Evolutionary conservation across 805 yeast species (phyloP).

Genomic region (Candida schatavii): DNA sequence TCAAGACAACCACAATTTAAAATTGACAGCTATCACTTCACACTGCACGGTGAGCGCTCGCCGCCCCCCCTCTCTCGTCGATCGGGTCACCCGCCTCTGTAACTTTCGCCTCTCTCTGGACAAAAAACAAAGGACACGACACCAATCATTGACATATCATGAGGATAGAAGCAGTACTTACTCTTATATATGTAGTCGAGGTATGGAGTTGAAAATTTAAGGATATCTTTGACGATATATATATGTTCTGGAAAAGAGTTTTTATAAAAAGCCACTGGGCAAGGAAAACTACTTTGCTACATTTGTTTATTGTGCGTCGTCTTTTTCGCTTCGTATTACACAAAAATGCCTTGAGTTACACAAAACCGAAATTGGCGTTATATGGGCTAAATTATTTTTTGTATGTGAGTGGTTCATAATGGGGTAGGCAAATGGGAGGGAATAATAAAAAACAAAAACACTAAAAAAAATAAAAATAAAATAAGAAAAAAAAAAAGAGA

Average conservation of each 20-base stretch:
- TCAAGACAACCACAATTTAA: slow-evolving; percentile 1
- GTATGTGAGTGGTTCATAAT: not conserved
- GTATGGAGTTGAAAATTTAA: not conserved
- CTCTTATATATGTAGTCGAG: slow-evolving; percentile 1
- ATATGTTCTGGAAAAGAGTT: not conserved
- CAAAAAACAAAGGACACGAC: no score
- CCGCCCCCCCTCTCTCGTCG: not conserved
- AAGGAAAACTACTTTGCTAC: slow-evolving; percentile 6
- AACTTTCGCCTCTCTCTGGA: no score
- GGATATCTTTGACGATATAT: slow-evolving; percentile 1
- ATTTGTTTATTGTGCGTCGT: slow-evolving; percentile 8
- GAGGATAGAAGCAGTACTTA: not conserved
- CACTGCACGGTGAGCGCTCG: not conserved
- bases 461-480: slow-evolving; percentile 1
- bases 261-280: slow-evolving; percentile 2
- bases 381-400: not conserved
- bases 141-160: not conserved
- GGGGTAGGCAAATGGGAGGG: not conserved
- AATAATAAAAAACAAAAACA: slow-evolving; percentile 1
- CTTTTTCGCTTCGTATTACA: slow-evolving; percentile 4
- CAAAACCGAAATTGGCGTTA: slow-evolving; percentile 1
- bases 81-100: no score
- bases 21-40: not conserved
- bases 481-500: slow-evolving; percentile 1
- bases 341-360: slow-evolving; percentile 3